A percentile compares a stretch with the other conserved stretches of the same genome.
Evolutionary conservation across 345 rosid genomes (phyloP).

Genomic region (Gossypium turneri): DNA sequence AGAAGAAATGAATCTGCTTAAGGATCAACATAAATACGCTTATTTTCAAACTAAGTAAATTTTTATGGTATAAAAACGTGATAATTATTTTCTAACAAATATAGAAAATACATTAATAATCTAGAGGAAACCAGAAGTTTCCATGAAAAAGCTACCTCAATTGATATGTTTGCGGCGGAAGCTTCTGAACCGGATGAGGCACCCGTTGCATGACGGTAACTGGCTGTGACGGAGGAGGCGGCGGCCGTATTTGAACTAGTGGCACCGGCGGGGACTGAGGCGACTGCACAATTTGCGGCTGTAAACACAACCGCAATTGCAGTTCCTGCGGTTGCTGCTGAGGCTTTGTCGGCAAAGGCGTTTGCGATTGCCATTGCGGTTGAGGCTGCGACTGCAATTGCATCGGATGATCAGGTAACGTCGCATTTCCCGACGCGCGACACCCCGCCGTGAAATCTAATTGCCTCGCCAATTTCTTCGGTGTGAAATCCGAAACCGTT

Average conservation of each 20-base stretch:
- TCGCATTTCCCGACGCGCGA: slow-evolving; percentile 30
- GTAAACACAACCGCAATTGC: slow-evolving; percentile 22
- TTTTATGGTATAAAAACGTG: background rate
- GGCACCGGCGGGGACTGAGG: slow-evolving; percentile 19
- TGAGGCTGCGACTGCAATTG: slow-evolving; percentile 14
- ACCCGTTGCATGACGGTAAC: slow-evolving; percentile 25
- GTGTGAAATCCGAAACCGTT: slow-evolving; percentile 36
- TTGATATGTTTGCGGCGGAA: slow-evolving; percentile 29
- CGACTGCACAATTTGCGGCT: slow-evolving; percentile 18
- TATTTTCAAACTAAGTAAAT: background rate
- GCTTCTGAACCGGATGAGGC: slow-evolving; percentile 39
- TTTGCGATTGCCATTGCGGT: slow-evolving; percentile 16
- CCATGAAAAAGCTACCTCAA: slow-evolving; percentile 25
- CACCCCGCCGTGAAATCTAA: slow-evolving; percentile 42
- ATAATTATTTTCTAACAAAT: too few relatives aligned
- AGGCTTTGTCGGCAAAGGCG: slow-evolving; percentile 16
- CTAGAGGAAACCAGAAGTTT: background rate
- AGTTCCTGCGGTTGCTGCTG: slow-evolving; percentile 19
- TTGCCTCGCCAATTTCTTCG: slow-evolving; percentile 45
- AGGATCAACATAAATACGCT: background rate
- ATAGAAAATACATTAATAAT: background rate
- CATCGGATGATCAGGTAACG: slow-evolving; percentile 22
- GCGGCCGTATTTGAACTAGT: slow-evolving; percentile 22
- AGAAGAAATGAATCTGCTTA: background rate
- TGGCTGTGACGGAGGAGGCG: slow-evolving; percentile 26